Evolutionary conservation across 2,329 filamentous ascomycete genomes (phyloP).

Genomic region (Colletotrichum sp.): DNA sequence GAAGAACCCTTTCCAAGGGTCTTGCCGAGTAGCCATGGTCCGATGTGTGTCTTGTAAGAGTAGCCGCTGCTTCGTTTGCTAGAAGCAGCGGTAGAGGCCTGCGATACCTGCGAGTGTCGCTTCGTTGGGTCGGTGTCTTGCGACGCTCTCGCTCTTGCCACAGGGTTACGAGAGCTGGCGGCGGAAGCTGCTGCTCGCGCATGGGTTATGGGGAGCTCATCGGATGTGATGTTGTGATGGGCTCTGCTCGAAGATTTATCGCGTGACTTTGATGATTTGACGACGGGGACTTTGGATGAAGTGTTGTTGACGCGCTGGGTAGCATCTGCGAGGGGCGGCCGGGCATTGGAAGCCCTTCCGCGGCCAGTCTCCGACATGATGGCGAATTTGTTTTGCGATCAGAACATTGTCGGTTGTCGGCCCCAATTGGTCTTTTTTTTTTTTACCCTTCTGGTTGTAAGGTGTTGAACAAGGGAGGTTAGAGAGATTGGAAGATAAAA

Average conservation of each 20-base stretch:
- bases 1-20: conserved; percentile 91
- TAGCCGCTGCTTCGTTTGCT: conserved; percentile 42
- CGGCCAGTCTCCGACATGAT: conserved; percentile 21
- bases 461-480: conserved; percentile 4
- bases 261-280: conserved; percentile 33
- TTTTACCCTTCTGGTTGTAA: background rate
- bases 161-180: conserved; percentile 23
- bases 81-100: conserved; percentile 38
- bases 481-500: conserved; percentile 5
- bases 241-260: conserved; percentile 13
- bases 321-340: conserved; percentile 52
- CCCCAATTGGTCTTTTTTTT: background rate
- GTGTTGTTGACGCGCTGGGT: conserved; percentile 50
- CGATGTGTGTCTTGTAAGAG: conserved; percentile 76
- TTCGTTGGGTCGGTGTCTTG: conserved; percentile 37
- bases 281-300: conserved; percentile 30
- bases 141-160: conserved; percentile 28
- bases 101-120: conserved; percentile 45
- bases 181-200: background rate
- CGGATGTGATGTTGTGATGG: conserved; percentile 2
- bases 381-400: background rate
- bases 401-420: conserved; percentile 2
- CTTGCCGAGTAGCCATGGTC: conserved; percentile 91
- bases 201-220: background rate
- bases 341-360: conserved; percentile 22